Conservation (phyloP, 495 filamentous ascomycete genomes). For the Venustampulla echinocandica region DNA sequence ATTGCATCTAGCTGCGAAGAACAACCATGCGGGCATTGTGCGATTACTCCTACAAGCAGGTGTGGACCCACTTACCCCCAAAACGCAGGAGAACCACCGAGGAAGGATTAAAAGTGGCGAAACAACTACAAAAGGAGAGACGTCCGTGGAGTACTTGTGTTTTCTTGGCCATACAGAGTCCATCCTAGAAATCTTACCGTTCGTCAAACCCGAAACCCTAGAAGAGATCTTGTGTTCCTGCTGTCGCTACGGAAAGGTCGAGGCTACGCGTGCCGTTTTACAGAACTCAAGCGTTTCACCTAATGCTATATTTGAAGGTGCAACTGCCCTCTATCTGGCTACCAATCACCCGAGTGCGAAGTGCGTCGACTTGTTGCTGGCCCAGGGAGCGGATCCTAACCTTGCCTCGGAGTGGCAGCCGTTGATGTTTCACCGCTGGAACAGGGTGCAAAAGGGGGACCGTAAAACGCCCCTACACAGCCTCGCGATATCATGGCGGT, state of each 20-base stretch:
- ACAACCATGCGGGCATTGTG: slow-evolving; percentile 15
- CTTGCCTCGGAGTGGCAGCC: slow-evolving; percentile 9
- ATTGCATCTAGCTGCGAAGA: slow-evolving; percentile 19
- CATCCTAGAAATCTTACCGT: slow-evolving; percentile 1
- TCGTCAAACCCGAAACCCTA: slow-evolving; percentile 3
- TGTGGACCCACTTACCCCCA: slow-evolving; percentile 23
- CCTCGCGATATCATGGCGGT: background rate
- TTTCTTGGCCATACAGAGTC: slow-evolving; percentile 8
- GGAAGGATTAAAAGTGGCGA: background rate
- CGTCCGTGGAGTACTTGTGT: slow-evolving; percentile 7
- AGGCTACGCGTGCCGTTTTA: slow-evolving; percentile 5
- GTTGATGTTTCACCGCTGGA: background rate
- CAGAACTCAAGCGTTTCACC: slow-evolving; percentile 1
- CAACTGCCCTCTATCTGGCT: slow-evolving; percentile 14
- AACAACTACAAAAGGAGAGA: slow-evolving; percentile 5
- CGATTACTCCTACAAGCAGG: slow-evolving; percentile 22
- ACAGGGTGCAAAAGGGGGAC: background rate
- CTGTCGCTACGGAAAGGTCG: slow-evolving; percentile 13
- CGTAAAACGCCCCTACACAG: slow-evolving; percentile 1
- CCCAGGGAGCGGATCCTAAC: slow-evolving; percentile 11
- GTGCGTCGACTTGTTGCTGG: slow-evolving; percentile 8
- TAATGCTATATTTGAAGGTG: slow-evolving; percentile 6
- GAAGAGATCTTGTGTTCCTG: slow-evolving; percentile 9
- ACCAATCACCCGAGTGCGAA: background rate
- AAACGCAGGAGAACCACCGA: slow-evolving; percentile 13